Evolutionary conservation across 2,329 filamentous ascomycete species (phyloP).

Genomic region (Lachnellula willkommii): DNA sequence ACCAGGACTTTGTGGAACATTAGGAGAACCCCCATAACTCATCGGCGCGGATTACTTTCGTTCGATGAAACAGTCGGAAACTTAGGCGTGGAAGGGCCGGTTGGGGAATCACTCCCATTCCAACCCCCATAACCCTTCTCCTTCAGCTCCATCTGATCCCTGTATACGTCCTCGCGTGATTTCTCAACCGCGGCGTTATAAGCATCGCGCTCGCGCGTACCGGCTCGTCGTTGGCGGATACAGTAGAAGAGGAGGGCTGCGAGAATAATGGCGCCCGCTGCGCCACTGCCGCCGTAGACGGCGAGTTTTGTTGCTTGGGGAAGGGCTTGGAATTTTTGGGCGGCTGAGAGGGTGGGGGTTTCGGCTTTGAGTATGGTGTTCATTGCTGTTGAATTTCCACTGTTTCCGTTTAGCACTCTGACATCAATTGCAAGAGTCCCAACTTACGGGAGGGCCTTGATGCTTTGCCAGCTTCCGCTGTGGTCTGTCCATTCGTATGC

Average conservation of each 20-base stretch:
- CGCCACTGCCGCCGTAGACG: constrained; percentile 47
- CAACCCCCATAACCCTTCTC: constrained; percentile 28
- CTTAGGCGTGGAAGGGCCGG: constrained; percentile 7
- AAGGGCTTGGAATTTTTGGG: constrained; percentile 51
- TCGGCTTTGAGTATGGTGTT: constrained; percentile 35
- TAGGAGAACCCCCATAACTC: constrained; percentile 15
- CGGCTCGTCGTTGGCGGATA: constrained; percentile 49
- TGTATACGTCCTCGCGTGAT: constrained; percentile 26
- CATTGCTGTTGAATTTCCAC: constrained; percentile 53
- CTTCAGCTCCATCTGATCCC: constrained; percentile 27
- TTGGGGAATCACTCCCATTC: constrained; percentile 7
- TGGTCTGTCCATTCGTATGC: constrained; percentile 61
- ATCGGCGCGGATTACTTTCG: constrained; percentile 17
- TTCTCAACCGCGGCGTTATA: constrained; percentile 29
- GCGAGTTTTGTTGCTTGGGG: constrained; percentile 46
- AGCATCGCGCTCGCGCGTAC: constrained; percentile 44
- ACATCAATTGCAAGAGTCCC: background rate
- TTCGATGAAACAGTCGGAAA: constrained; percentile 7
- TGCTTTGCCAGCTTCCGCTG: constrained; percentile 58
- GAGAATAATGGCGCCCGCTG: constrained; percentile 40
- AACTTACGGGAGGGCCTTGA: constrained; percentile 51
- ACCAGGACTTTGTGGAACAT: constrained; percentile 9
- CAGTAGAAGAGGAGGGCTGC: constrained; percentile 46
- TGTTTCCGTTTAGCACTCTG: constrained; percentile 28
- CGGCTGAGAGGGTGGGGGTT: constrained; percentile 36